phyloP scores from a whole-genome alignment of 176 grass and related monocot genomes.

The Luzula sylvatica region DNA sequence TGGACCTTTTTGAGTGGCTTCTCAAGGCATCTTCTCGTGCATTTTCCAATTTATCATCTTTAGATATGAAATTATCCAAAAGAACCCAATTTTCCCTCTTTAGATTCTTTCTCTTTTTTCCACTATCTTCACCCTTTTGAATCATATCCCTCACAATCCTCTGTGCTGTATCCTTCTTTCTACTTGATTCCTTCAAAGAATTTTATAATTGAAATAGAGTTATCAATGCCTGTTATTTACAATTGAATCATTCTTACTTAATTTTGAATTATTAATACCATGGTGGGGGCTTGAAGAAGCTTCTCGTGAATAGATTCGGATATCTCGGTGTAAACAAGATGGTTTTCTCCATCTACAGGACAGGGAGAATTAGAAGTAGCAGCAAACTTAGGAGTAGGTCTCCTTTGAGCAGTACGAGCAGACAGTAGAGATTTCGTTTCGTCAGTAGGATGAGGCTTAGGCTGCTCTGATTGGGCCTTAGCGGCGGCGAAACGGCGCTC shows the following conservation, averaged over 20 bases:
- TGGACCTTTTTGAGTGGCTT: constrained; percentile 31
- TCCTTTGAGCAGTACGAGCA: neutral
- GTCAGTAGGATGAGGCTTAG: neutral
- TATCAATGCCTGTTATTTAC: neutral
- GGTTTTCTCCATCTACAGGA: constrained; percentile 16
- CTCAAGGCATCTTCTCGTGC: constrained; percentile 24
- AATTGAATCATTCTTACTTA: neutral
- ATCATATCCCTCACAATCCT: constrained; percentile 28
- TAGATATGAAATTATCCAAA: constrained; percentile 27
- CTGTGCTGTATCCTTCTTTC: constrained; percentile 4
- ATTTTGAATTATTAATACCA: neutral
- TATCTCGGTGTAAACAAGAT: constrained; percentile 26
- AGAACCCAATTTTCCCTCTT: constrained; percentile 35
- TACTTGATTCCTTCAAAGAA: constrained; percentile 17
- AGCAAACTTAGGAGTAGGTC: neutral
- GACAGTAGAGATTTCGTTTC: neutral
- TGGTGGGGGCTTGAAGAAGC: constrained; percentile 3
- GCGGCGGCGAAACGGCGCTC: constrained; percentile 21
- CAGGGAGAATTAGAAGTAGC: neutral
- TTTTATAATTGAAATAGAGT: neutral
- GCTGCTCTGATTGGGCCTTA: constrained; percentile 2
- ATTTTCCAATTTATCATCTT: constrained; percentile 24
- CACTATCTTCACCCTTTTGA: constrained; percentile 24
- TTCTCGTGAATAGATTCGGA: constrained; percentile 19
- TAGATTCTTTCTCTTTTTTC: constrained; percentile 17